phyloP scores from a whole-genome alignment of 2,329 filamentous ascomycete genomes.

The Fusarium scirpi region DNA sequence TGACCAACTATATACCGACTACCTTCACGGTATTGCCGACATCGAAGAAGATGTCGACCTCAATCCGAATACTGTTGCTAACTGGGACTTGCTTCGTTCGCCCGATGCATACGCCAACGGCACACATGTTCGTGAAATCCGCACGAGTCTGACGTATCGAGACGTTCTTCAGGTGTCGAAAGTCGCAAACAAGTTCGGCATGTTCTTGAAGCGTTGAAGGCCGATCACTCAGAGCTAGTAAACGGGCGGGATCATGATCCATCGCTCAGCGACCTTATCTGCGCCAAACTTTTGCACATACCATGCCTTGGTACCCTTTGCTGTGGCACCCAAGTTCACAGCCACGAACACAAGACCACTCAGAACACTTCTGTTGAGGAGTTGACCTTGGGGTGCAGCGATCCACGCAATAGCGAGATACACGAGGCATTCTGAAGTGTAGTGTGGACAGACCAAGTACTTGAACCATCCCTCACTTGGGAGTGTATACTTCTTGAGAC shows the following conservation, averaged over 20 bases:
- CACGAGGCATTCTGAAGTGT: constrained; percentile 86
- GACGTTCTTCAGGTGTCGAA: constrained; percentile 88
- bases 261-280: constrained; percentile 70
- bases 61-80: constrained; percentile 70
- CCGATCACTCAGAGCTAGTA: constrained; percentile 57
- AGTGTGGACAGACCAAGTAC: constrained; percentile 85
- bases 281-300: constrained; percentile 80
- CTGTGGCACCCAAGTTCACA: constrained; percentile 85
- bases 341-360: constrained; percentile 78
- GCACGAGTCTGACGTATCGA: constrained; percentile 82
- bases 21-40: constrained; percentile 80
- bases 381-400: constrained; percentile 74
- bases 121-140: constrained; percentile 66
- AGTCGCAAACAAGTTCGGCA: constrained; percentile 74
- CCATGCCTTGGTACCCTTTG: constrained; percentile 81
- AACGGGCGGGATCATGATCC: constrained; percentile 81
- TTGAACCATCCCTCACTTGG: constrained; percentile 80
- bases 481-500: constrained; percentile 84
- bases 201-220: constrained; percentile 56
- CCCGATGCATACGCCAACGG: constrained; percentile 61
- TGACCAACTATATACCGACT: constrained; percentile 73
- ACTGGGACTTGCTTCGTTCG: constrained; percentile 76
- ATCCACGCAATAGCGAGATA: constrained; percentile 83
- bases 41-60: constrained; percentile 75
- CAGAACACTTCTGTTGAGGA: constrained; percentile 79